phyloP scores from a whole-genome alignment of 192 early-diverging fungal genomes.

The Coemansia javaensis region DNA sequence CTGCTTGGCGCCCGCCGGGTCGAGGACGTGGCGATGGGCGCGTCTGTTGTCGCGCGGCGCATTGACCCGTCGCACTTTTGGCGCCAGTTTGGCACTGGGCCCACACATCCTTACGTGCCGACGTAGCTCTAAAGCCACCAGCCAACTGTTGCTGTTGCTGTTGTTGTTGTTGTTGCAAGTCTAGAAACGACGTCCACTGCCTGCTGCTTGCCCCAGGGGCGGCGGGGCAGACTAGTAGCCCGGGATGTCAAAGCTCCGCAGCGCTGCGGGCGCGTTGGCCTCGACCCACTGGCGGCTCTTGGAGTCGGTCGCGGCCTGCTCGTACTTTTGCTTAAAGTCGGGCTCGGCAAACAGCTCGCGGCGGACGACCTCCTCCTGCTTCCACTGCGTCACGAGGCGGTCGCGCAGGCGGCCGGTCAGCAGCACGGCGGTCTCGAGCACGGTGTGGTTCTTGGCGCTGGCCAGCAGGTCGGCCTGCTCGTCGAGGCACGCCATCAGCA shows the following conservation, averaged over 20 bases:
- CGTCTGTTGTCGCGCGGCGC: slow-evolving; percentile 19
- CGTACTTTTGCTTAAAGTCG: slow-evolving; percentile 20
- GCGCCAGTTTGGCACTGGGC: slow-evolving; percentile 13
- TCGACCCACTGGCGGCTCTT: slow-evolving; percentile 36
- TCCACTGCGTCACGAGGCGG: slow-evolving; percentile 20
- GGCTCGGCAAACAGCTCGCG: slow-evolving; percentile 19
- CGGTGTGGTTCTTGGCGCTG: slow-evolving; percentile 25
- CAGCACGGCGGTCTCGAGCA: slow-evolving; percentile 31
- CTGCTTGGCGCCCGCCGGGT: slow-evolving; percentile 15
- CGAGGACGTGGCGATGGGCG: slow-evolving; percentile 20
- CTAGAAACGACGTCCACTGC: no score
- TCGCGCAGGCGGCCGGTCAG: slow-evolving; percentile 21
- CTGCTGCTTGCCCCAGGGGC: no score
- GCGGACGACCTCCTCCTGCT: slow-evolving; percentile 13
- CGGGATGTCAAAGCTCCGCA: slow-evolving; percentile 8
- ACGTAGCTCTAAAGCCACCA: no score
- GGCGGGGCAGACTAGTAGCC: no score
- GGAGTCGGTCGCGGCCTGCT: slow-evolving; percentile 10
- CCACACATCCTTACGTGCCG: slow-evolving; percentile 18
- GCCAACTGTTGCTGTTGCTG: no score
- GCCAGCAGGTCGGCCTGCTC: slow-evolving; percentile 12
- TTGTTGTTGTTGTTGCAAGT: no score
- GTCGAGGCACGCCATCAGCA: slow-evolving; percentile 23
- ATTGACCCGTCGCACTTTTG: slow-evolving; percentile 46
- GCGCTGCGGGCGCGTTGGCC: slow-evolving; percentile 7